Evolutionary conservation across 176 grass and related monocot species (phyloP), one percentile per base, ranked within the genome.

Genomic region (Triticum monococcum): DNA sequence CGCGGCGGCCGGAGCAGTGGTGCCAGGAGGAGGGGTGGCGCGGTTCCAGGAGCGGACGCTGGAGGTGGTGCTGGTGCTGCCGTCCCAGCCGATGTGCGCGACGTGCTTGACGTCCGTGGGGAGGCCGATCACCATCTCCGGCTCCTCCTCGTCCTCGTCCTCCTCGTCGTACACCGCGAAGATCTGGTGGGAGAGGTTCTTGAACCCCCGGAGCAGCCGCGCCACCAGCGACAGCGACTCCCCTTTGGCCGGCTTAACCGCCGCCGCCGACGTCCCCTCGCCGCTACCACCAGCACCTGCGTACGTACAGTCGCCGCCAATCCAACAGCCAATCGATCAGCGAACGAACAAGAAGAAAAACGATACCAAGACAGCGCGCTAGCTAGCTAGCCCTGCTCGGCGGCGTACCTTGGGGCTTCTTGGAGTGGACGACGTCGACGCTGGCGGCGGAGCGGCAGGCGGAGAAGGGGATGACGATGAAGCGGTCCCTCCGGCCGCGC

Each of bases 71-170:
- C 57, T 93, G 75, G 87, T 88, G 65, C 86, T 88, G 80, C 92
- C 90, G 84, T 97, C 95, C 95, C 90, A 94, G 1, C 95, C 95
- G 83, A 97, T 92, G 88, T 97, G 95, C 2, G 90, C 88, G 40
- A 97, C 95, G 77, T 97, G 95, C 87, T 97, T 93, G 2, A 97
- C 95, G 75, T 94, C 95, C 8, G 95, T 97, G 8, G 95, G 95
- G 32, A 94, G 79, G 1, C 95, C 95, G 66, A 97, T 97, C 86
- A 90, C 90, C 95, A 97, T 97, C 88, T 94, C 94, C 79, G 80
- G 52, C 83, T 90, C 85, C 14, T 92, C 92, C 3, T 93, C 91
- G 0, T 91, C 88, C 0, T 93, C 93, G 2, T 93, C 92, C 0
- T 89, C 92, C 4, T 86, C 84, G 24, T 90, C 86, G 88, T 91